Conservation (phyloP, 1,139 yeast species). For the Yamadazyma epiphylla region DNA sequence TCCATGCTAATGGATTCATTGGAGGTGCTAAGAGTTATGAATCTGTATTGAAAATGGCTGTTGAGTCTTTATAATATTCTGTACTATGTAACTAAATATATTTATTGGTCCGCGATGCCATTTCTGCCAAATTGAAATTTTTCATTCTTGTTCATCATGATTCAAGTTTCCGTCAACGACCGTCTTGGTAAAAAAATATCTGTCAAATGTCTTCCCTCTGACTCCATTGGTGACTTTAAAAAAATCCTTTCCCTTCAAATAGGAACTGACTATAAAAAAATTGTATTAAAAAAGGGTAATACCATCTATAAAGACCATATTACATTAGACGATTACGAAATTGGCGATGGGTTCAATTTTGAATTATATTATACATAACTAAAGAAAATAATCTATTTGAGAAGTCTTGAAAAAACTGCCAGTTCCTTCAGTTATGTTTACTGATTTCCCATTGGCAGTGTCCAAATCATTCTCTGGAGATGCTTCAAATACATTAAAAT, state of each 20-base stretch:
- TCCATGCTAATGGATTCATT: conserved; percentile 96
- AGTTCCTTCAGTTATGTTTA: conserved; percentile 31
- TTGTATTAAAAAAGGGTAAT: conserved; percentile 70
- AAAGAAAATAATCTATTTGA: conserved; percentile 71
- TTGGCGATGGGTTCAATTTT: conserved; percentile 83
- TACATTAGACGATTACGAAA: conserved; percentile 85
- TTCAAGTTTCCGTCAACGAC: conserved; percentile 31
- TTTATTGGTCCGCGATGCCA: no score
- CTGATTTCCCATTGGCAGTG: conserved; percentile 38
- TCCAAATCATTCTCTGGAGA: conserved; percentile 79
- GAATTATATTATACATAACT: conserved; percentile 70
- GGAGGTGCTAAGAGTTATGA: conserved; percentile 89
- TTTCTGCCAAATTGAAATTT: not conserved
- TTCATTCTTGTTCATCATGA: conserved; percentile 15
- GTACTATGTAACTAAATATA: not conserved
- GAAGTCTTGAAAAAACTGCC: conserved; percentile 25
- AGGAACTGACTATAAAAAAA: conserved; percentile 68
- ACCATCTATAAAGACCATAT: conserved; percentile 85
- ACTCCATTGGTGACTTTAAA: conserved; percentile 90
- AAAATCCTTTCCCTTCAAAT: conserved; percentile 77
- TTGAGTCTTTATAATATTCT: conserved; percentile 24
- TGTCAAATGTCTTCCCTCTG: conserved; percentile 83
- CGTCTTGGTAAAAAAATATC: conserved; percentile 84
- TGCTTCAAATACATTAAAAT: conserved; percentile 92
- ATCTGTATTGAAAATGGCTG: conserved; percentile 76